These are phyloP conservation scores for Rhodotorula paludigena DNA, from an alignment of 768 basidiomycete species.

Conservation along the genomic window DNA sequence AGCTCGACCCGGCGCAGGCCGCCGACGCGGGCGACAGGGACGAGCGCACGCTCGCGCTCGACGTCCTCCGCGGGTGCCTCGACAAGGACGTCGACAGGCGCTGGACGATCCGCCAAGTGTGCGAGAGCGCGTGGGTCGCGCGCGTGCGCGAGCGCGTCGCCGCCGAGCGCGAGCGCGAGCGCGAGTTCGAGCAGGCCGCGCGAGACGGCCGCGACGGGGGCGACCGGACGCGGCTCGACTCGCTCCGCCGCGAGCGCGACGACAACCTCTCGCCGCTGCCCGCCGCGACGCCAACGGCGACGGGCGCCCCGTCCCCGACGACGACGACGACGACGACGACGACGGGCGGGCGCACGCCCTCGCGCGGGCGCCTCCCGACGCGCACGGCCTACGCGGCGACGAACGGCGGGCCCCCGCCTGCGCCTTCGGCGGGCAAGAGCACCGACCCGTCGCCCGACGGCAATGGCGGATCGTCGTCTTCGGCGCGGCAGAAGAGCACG, in stretches of 20 bases:
- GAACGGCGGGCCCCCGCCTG: background rate
- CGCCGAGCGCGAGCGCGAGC: background rate
- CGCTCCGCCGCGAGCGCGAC: background rate
- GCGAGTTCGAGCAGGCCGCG: too few species aligned
- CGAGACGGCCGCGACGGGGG: too few species aligned
- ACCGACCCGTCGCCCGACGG: background rate
- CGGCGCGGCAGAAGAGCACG: too few species aligned
- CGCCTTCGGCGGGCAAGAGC: background rate
- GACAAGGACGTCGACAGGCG: constrained; percentile 59
- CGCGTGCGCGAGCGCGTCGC: constrained; percentile 37
- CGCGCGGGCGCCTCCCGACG: background rate
- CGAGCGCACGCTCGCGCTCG: constrained; percentile 15
- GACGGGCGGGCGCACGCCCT: background rate
- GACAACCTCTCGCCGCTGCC: background rate
- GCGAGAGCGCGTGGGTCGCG: constrained; percentile 53
- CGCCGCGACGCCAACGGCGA: background rate
- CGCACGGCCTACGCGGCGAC: background rate
- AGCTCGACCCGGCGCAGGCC: background rate
- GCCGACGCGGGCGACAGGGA: background rate
- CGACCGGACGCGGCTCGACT: too few species aligned
- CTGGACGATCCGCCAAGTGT: constrained; percentile 77
- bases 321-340: background rate
- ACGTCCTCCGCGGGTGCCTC: constrained; percentile 73
- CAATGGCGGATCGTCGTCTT: too few species aligned
- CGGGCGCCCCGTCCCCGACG: background rate